Evolutionary conservation across 768 basidiomycete genomes (phyloP), one percentile per base, ranked within the genome.

Genomic region (Xerocomus spinulosus): DNA sequence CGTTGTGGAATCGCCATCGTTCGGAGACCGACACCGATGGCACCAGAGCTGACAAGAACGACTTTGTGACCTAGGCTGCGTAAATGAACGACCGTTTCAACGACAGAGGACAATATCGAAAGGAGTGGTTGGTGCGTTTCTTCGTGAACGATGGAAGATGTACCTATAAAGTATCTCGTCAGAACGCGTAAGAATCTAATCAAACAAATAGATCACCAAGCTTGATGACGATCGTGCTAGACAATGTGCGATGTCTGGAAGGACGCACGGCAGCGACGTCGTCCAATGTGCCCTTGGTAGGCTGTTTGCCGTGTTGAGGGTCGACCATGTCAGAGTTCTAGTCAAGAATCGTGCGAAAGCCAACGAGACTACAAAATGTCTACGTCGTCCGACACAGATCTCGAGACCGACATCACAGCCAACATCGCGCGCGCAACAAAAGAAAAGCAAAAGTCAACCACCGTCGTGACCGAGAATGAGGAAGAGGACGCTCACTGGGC

Each of bases 101-200:
- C 93, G 37, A 98, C 76, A 0, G 90, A 82, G 0, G 95, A 96
- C 24, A 99, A 78, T 3, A 87, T 89, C 3, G 94, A 90, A 2
- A 99, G 76, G 18, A 96, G 76, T 0, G 95, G 93, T 56, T 92
- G 83, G 59, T 95, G 91, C 0, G 95, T 95, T 43, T 79, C 83
- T 67, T 96, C 90, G 68, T 94, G 90, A 8, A 98, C 89, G 67
- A 99, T 98, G 9, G 94, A 97, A 0, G 96, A 95, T 2, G 93
- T 92, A 46, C 96, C 94, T 52, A 35, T 34, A 49, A 26, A 37
- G 25, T 37, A 46, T 38, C 9, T 4, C 24, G 53, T 59, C 32
- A 65, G 45, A 44, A 42, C 39, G 2, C 14, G n/a, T 20, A 17
- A 23, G 25, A 17, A 45, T 34, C 13, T 1, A 42, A 41, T 45